Evolutionary conservation across 345 rosid genomes (phyloP), one percentile per base, ranked within the genome.

Genomic region (Cardamine resedifolia): DNA sequence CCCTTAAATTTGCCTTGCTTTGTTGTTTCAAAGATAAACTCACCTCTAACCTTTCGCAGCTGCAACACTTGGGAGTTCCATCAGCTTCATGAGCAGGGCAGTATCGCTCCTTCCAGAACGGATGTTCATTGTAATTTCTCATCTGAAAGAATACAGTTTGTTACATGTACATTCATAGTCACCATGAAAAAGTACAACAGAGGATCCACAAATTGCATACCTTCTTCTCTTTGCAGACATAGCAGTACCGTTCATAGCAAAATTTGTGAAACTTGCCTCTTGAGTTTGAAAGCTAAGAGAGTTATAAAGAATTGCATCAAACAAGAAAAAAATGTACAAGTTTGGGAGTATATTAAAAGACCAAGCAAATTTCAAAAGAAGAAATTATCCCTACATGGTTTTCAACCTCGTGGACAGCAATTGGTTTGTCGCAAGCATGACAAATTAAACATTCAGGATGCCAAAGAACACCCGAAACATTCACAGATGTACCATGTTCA

Each of bases 81-180:
- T 90, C 97, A 47, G 24, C 57, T 55, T 89, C 97, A 58, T 94
- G 98, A 0, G 85, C 75, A 52, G 83, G 90, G 78, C 97, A 94
- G 78, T 88, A 90, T 27, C 53, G 81, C 56, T 85, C 80, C 89
- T 81, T 27, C 85, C 86, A 68, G 86, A 88, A 74, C 80, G 3
- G 75, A 76, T 76, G 92, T 10, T 79, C 43, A 70, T 69, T 52
- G 23, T 23, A 88, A 59, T 63, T 68, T 51, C 16, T 82, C 14
- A 92, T 79, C 98, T 88, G 72, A 82, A 57, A 28, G 68, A 59
- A 87, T 26, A 80, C 77, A 66, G n/a, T n/a, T n/a, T n/a, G 49
- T 67, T 33, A 67, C 57, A 69, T 58, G 81, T 58, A 70, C 77
- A 72, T 31, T 39, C 64, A 69, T 64, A 0, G 15, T 6, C 38